These are phyloP conservation scores for Cornus controversa DNA, from an alignment of 148 eudicot genomes.

Conservation along the genomic window DNA sequence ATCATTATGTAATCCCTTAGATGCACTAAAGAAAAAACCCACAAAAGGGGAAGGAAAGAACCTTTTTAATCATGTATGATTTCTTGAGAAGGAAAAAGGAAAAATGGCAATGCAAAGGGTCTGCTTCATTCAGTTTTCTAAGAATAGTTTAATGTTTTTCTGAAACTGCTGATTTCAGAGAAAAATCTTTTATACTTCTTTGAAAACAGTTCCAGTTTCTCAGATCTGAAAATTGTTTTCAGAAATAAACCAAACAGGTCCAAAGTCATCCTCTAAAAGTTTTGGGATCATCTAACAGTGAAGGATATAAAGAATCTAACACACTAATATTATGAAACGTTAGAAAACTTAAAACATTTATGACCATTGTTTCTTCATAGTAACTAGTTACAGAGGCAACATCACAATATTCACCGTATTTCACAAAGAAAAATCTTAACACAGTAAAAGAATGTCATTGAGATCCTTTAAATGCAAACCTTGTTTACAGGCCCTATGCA, in stretches of 20 bases:
- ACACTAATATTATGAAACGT: neutral
- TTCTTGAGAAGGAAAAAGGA: neutral
- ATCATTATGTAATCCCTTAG: neutral
- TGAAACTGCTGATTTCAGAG: too few species aligned
- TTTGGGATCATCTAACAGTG: neutral
- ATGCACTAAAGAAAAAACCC: neutral
- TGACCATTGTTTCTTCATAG: neutral
- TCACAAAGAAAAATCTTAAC: neutral
- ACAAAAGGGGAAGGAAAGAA: neutral
- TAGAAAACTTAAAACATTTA: neutral
- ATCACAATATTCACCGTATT: neutral
- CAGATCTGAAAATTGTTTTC: too few species aligned
- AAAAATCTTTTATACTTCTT: too few species aligned
- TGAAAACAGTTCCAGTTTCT: too few species aligned
- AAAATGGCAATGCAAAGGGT: neutral
- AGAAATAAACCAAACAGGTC: too few species aligned
- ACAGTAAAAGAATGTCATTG: neutral
- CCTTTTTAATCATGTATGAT: neutral
- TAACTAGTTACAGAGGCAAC: neutral
- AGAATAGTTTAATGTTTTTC: too few species aligned
- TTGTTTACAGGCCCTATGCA: slow-evolving; percentile 98
- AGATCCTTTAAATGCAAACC: slow-evolving; percentile 36
- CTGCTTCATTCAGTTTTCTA: too few species aligned
- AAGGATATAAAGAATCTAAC: neutral
- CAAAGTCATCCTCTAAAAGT: neutral